Evolutionary conservation across 2,329 filamentous ascomycete genomes (phyloP).

Genomic region (Graphiopsis chlorocephala): DNA sequence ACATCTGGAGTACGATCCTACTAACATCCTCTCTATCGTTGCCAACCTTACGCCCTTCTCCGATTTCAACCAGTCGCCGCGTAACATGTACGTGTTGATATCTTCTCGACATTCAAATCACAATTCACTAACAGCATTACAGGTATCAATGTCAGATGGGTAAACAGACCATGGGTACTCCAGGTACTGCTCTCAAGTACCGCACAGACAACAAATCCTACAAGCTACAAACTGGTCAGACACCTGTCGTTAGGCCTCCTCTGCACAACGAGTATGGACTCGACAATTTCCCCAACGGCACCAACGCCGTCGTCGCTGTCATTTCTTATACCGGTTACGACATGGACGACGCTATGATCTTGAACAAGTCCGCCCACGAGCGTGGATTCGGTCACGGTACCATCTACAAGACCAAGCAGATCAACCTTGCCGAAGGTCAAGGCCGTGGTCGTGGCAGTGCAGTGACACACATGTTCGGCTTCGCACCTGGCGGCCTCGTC

Average conservation of each 20-base stretch:
- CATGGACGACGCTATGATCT: constrained; percentile 99
- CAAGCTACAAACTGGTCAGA: constrained; percentile 90
- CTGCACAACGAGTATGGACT: constrained; percentile 95
- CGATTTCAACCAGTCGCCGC: constrained; percentile 95
- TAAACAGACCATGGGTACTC: constrained; percentile 98
- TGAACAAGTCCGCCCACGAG: constrained; percentile 96
- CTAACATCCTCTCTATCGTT: constrained; percentile 94
- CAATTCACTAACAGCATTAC: not conserved
- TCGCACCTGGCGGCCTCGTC: constrained; percentile 73
- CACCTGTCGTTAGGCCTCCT: constrained; percentile 85
- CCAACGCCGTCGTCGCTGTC: constrained; percentile 92
- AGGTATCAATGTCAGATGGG: constrained; percentile 80
- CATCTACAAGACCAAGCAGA: constrained; percentile 96
- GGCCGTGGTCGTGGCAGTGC: constrained; percentile 49
- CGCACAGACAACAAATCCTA: constrained; percentile 98
- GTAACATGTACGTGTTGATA: constrained; percentile 80
- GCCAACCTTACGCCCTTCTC: constrained; percentile 99
- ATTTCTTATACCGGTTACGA: constrained; percentile 99
- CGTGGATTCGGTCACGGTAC: constrained; percentile 93
- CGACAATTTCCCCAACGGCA: constrained; percentile 97
- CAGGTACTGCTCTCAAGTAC: constrained; percentile 77
- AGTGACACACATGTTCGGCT: constrained; percentile 83
- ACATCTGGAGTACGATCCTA: constrained; percentile 90
- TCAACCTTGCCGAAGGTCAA: constrained; percentile 71
- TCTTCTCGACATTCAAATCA: too few relatives aligned